phyloP scores from a whole-genome alignment of 202 grass and related monocot species.

The Dendrocalamus latiflorus region DNA sequence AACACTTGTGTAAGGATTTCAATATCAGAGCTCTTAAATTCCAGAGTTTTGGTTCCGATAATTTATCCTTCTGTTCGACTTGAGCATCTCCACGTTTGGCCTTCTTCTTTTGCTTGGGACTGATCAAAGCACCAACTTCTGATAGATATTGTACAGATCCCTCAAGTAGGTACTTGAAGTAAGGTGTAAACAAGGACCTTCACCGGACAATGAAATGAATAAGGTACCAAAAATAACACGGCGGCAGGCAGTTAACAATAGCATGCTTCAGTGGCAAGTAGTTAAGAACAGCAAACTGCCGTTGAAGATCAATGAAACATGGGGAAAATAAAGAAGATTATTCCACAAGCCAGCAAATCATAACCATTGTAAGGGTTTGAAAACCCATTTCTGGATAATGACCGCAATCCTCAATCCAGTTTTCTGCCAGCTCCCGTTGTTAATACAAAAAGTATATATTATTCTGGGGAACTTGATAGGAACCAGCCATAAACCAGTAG shows the following conservation, averaged over 20 bases:
- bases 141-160: constrained; percentile 65
- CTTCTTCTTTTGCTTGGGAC: constrained; percentile 70
- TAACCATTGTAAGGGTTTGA: too few relatives aligned
- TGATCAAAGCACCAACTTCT: constrained; percentile 37
- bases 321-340: not conserved
- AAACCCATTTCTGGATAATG: too few relatives aligned
- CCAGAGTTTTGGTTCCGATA: constrained; percentile 54
- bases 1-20: constrained; percentile 78
- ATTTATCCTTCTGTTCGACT: constrained; percentile 41
- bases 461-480: not conserved
- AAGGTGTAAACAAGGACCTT: constrained; percentile 93
- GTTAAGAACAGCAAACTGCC: not conserved
- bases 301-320: not conserved
- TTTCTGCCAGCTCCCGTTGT: not conserved
- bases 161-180: constrained; percentile 90
- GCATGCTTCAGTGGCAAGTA: constrained; percentile 7
- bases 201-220: constrained; percentile 7
- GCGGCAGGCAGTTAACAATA: not conserved
- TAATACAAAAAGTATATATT: not conserved
- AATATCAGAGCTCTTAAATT: constrained; percentile 72
- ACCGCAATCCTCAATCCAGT: not conserved
- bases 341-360: not conserved
- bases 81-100: constrained; percentile 47
- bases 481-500: not conserved
- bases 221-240: not conserved